Evolutionary conservation across 2,329 filamentous ascomycete genomes (phyloP).

Genomic region (Colletotrichum gloeosporioides): DNA sequence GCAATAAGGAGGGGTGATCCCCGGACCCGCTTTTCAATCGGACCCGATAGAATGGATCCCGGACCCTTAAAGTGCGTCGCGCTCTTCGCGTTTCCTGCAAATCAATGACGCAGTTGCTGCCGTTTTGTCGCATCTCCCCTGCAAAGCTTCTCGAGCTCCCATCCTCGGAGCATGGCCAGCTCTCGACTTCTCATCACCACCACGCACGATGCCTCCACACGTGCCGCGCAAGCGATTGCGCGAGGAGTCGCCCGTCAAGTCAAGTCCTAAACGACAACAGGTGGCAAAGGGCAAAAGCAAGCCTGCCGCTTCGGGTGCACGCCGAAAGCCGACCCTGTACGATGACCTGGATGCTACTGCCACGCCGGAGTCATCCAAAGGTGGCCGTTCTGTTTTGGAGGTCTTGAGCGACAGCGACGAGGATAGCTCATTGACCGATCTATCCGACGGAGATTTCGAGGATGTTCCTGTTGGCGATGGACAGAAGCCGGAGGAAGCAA

Average conservation of each 20-base stretch:
- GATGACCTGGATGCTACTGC: conserved; percentile 63
- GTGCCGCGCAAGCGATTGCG: conserved; percentile 71
- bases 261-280: conserved; percentile 24
- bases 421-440: conserved; percentile 55
- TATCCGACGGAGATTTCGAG: conserved; percentile 64
- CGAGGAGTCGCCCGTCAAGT: conserved; percentile 31
- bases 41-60: conserved; percentile 6
- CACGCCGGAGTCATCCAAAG: conserved; percentile 48
- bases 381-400: conserved; percentile 46
- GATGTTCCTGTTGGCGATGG: conserved; percentile 47
- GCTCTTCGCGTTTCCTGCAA: conserved; percentile 29
- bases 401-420: conserved; percentile 50
- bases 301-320: conserved; percentile 17
- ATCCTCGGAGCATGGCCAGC: background rate
- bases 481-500: conserved; percentile 46
- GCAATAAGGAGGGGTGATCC: conserved; percentile 3
- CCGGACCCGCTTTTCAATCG: conserved; percentile 5
- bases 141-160: conserved; percentile 5
- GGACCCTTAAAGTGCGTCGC: conserved; percentile 2
- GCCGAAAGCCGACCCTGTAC: conserved; percentile 63
- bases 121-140: background rate
- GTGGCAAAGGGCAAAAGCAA: conserved; percentile 5
- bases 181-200: background rate
- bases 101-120: conserved; percentile 30
- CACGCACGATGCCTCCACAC: conserved; percentile 66